These are phyloP conservation scores for Pseudovirgaria hyperparasitica DNA, from an alignment of 2,329 filamentous ascomycete species.

Conservation along the genomic window DNA sequence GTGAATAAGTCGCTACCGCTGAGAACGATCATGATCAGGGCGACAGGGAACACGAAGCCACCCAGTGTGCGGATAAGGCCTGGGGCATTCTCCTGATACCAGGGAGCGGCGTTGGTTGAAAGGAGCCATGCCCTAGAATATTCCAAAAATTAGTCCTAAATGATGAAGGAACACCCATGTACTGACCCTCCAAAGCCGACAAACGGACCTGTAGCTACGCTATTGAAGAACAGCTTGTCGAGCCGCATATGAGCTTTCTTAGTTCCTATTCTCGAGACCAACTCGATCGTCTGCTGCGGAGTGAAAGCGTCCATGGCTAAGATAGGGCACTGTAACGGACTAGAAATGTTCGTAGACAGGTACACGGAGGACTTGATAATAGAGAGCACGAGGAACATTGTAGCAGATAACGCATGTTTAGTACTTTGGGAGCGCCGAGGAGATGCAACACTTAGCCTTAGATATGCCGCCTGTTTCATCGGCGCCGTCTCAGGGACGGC, in stretches of 20 bases:
- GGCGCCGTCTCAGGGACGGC: too few species aligned
- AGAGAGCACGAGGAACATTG: too few species aligned
- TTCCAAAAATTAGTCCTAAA: too few species aligned
- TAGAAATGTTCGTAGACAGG: too few species aligned
- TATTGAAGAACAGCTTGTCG: conserved; percentile 7
- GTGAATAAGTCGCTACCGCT: conserved; percentile 22
- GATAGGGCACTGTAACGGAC: too few species aligned
- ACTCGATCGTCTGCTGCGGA: conserved; percentile 7
- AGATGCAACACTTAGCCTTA: too few species aligned
- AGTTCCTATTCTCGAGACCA: conserved; percentile 6
- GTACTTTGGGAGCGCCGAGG: too few species aligned
- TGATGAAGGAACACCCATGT: too few species aligned
- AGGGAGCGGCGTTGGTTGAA: conserved; percentile 7
- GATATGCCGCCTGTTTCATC: too few species aligned
- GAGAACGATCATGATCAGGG: conserved; percentile 17
- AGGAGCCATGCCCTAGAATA: conserved; percentile 6
- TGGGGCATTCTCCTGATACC: conserved; percentile 8
- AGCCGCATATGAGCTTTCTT: conserved; percentile 8
- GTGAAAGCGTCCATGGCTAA: conserved; percentile 8
- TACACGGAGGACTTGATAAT: too few species aligned
- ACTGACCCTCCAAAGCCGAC: conserved; percentile 8
- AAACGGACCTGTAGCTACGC: conserved; percentile 5
- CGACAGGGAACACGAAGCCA: conserved; percentile 22
- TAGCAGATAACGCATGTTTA: too few species aligned
- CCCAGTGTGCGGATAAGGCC: conserved; percentile 18